Evolutionary conservation across 495 filamentous ascomycete species (phyloP).

Genomic region (Cenococcum geophilum): DNA sequence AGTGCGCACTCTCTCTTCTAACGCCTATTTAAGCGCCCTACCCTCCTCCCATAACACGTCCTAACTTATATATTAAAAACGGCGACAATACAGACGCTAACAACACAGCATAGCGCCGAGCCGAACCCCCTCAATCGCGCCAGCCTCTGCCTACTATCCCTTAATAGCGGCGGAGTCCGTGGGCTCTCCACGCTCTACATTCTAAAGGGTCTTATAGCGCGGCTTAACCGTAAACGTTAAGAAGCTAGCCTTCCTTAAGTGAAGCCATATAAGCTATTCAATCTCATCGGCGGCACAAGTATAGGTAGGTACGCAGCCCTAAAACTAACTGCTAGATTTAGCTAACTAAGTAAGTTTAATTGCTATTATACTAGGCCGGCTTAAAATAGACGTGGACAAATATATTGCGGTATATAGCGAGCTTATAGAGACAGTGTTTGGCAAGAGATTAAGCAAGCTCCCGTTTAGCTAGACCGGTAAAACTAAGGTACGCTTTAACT

Average conservation of each 20-base stretch:
- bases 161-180: conserved; percentile 28
- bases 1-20: too few relatives aligned
- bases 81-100: too few relatives aligned
- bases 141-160: conserved; percentile 18
- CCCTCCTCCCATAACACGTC: too few relatives aligned
- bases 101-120: conserved; percentile 1
- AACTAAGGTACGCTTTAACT: conserved; percentile 31
- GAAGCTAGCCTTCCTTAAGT: neutral
- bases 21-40: too few relatives aligned
- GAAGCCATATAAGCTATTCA: conserved; percentile 27
- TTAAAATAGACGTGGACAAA: conserved; percentile 16
- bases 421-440: conserved; percentile 22
- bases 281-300: conserved; percentile 28
- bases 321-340: neutral
- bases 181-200: conserved; percentile 23
- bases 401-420: conserved; percentile 20
- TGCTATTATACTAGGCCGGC: conserved; percentile 27
- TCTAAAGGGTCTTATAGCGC: conserved; percentile 19
- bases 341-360: conserved; percentile 15
- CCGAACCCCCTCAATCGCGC: neutral
- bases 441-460: conserved; percentile 21
- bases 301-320: conserved; percentile 17
- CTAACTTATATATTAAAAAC: too few relatives aligned
- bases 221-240: conserved; percentile 19
- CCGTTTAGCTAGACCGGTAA: conserved; percentile 31